Evolutionary conservation across 1,139 yeast genomes (phyloP).

Genomic region (Martiniozyma asiatica): DNA sequence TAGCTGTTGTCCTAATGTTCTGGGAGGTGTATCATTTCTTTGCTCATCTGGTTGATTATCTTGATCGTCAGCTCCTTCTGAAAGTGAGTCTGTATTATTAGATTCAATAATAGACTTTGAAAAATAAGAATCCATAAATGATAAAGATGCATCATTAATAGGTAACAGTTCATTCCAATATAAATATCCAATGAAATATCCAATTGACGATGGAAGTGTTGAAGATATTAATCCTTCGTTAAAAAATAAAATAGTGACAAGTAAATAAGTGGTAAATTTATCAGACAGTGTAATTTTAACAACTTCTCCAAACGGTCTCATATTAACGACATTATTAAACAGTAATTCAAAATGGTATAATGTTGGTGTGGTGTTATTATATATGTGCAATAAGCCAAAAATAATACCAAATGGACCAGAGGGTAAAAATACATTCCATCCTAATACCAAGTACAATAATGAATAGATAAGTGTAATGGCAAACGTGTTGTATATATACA

Average conservation of each 20-base stretch:
- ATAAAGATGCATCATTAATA: conserved; percentile 43
- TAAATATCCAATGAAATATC: conserved; percentile 49
- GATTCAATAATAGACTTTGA: neutral
- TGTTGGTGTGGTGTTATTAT: conserved; percentile 45
- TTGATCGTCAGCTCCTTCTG: conserved; percentile 9
- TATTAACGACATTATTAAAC: conserved; percentile 21
- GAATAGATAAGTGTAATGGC: conserved; percentile 23
- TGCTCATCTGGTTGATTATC: too few relatives aligned
- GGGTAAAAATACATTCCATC: conserved; percentile 25
- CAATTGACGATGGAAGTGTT: conserved; percentile 39
- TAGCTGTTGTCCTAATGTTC: conserved; percentile 47
- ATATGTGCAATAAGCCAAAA: conserved; percentile 48
- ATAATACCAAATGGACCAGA: conserved; percentile 59
- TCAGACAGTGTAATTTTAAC: conserved; percentile 37
- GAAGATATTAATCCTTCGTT: conserved; percentile 41
- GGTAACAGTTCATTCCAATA: conserved; percentile 46
- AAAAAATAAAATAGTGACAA: conserved; percentile 39
- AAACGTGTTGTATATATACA: conserved; percentile 22
- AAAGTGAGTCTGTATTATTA: too few relatives aligned
- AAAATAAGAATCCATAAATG: conserved; percentile 23
- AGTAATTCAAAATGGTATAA: conserved; percentile 45
- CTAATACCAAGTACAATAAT: conserved; percentile 22
- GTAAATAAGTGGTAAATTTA: conserved; percentile 42
- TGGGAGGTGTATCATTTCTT: conserved; percentile 42
- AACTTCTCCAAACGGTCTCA: conserved; percentile 12